These are phyloP conservation scores for Camellia oleifera DNA, from an alignment of 179 eudicot genomes.

Conservation along the genomic window DNA sequence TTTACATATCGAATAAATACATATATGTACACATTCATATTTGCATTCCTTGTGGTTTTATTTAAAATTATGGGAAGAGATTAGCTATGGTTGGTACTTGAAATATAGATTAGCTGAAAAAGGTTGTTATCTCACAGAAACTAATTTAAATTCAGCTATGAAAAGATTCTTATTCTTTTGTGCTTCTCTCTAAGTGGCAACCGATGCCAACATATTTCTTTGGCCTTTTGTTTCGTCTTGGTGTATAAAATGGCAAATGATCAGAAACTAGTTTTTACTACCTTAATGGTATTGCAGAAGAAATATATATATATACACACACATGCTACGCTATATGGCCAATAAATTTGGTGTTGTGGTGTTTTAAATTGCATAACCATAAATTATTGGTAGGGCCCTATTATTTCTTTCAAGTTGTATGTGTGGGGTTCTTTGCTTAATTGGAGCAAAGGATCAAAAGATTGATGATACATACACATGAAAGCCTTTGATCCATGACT, in stretches of 20 bases:
- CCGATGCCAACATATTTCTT: background rate
- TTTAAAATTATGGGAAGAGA: background rate
- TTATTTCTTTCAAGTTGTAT: slow-evolving; percentile 1
- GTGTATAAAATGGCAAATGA: background rate
- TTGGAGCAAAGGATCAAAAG: slow-evolving; percentile 13
- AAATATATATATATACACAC: too few relatives aligned
- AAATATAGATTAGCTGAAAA: background rate
- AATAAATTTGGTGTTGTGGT: background rate
- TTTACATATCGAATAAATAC: background rate
- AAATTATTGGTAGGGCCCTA: slow-evolving; percentile 23
- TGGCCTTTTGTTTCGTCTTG: background rate
- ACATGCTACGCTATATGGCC: background rate
- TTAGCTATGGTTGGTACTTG: background rate
- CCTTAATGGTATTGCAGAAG: too few relatives aligned
- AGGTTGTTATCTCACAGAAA: background rate
- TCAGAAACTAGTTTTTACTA: background rate
- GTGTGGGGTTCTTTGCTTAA: background rate
- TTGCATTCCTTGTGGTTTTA: background rate
- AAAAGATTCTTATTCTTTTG: background rate
- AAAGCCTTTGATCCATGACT: background rate
- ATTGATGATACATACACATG: slow-evolving; percentile 3
- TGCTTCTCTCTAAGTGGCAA: background rate
- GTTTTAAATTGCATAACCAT: slow-evolving; percentile 13
- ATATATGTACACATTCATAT: background rate
- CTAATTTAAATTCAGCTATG: too few relatives aligned